These are phyloP conservation scores for Cordyceps farinosa DNA, from an alignment of 2,329 filamentous ascomycete genomes.

Conservation along the genomic window DNA sequence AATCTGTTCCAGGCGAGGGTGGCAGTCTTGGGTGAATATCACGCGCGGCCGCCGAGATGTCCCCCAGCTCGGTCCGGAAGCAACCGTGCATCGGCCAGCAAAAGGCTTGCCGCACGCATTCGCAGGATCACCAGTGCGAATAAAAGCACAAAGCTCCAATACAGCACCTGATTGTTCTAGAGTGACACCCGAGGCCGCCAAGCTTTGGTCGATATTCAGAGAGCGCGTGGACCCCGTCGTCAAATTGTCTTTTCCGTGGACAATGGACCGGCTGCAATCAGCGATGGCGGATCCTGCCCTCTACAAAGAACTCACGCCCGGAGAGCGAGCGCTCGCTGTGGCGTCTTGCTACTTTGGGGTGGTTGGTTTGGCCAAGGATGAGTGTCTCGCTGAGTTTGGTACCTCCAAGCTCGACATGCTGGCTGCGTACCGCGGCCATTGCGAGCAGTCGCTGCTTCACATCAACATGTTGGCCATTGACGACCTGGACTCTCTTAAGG, in stretches of 20 bases:
- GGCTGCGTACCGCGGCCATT: background rate
- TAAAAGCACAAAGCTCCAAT: too few species aligned
- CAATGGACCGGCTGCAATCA: background rate
- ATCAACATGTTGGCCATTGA: background rate
- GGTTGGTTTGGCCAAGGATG: background rate
- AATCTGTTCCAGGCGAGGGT: background rate
- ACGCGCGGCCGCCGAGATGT: background rate
- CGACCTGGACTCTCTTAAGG: background rate
- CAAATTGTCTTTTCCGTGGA: background rate
- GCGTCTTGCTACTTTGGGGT: background rate
- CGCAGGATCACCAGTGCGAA: background rate
- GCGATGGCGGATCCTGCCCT: background rate
- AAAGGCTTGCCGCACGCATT: background rate
- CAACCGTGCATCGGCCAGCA: background rate
- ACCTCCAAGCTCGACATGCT: background rate
- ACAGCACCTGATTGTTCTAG: background rate
- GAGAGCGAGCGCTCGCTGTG: background rate
- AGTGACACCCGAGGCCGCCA: background rate
- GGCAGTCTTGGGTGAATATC: slow-evolving; percentile 1
- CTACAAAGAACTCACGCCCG: background rate
- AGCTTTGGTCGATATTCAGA: background rate
- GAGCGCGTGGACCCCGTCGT: background rate
- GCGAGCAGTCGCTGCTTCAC: background rate
- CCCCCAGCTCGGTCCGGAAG: background rate
- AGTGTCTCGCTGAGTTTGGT: background rate